Percentiles rank a stretch among this genome's conserved stretches.
phyloP scores from a whole-genome alignment of 441 rosid species.

The Croton setiger region DNA sequence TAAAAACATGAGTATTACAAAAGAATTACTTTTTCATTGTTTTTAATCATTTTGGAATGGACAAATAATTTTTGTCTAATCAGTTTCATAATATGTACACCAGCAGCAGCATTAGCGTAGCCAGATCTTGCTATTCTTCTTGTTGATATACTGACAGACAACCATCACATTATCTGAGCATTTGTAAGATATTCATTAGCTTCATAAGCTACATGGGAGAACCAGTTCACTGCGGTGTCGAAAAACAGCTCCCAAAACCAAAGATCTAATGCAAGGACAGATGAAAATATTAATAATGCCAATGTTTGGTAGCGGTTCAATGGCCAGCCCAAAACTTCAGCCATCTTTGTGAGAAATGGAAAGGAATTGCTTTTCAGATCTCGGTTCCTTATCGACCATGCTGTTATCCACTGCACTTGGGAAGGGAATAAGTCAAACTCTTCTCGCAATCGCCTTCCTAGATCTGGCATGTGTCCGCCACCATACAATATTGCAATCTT shows the following conservation, averaged over 20 bases:
- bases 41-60: background rate
- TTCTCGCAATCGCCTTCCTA: constrained; percentile 72
- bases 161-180: constrained; percentile 29
- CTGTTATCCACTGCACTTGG: constrained; percentile 75
- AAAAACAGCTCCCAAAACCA: constrained; percentile 87
- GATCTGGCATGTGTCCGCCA: constrained; percentile 96
- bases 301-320: constrained; percentile 84
- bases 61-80: background rate
- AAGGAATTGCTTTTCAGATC: constrained; percentile 41
- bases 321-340: constrained; percentile 78
- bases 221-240: constrained; percentile 49
- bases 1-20: background rate
- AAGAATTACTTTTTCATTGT: background rate
- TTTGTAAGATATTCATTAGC: constrained; percentile 36
- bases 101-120: background rate
- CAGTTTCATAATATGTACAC: constrained; percentile 8
- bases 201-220: constrained; percentile 44
- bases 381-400: constrained; percentile 81
- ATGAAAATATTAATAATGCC: constrained; percentile 72
- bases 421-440: constrained; percentile 70
- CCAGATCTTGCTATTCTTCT: background rate
- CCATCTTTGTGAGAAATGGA: constrained; percentile 63
- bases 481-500: constrained; percentile 83
- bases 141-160: constrained; percentile 4
- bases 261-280: constrained; percentile 75